phyloP scores from a whole-genome alignment of 805 yeast genomes.

The Candida railenensis region DNA sequence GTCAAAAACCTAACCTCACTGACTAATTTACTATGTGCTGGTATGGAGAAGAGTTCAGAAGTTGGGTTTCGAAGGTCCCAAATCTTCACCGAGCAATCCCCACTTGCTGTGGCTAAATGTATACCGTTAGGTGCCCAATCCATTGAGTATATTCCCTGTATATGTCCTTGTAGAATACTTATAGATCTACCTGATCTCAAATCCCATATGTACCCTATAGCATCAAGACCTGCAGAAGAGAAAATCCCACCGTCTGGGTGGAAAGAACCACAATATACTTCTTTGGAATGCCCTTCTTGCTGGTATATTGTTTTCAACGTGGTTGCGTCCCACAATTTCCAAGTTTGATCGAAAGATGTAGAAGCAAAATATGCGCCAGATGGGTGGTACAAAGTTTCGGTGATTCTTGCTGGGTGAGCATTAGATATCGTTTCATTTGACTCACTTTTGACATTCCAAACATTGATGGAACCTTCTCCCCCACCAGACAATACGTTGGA shows the following conservation, averaged over 20 bases:
- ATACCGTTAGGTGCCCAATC: slow-evolving; percentile 79
- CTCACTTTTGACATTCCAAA: slow-evolving; percentile 23
- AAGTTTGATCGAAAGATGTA: slow-evolving; percentile 81
- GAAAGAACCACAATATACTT: slow-evolving; percentile 57
- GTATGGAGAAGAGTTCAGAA: slow-evolving; percentile 49
- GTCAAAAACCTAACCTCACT: slow-evolving; percentile 59
- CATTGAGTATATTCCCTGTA: slow-evolving; percentile 63
- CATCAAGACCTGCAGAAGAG: slow-evolving; percentile 79
- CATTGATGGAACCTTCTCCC: slow-evolving; percentile 9
- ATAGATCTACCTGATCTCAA: slow-evolving; percentile 71
- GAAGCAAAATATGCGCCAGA: slow-evolving; percentile 53
- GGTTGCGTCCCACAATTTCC: slow-evolving; percentile 82
- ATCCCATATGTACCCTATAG: slow-evolving; percentile 78
- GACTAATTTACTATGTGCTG: slow-evolving; percentile 74
- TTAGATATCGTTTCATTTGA: slow-evolving; percentile 12
- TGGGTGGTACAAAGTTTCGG: slow-evolving; percentile 67
- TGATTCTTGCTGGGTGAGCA: slow-evolving; percentile 51
- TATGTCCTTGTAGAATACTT: slow-evolving; percentile 62
- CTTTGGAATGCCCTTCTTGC: slow-evolving; percentile 88
- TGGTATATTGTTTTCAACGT: slow-evolving; percentile 29
- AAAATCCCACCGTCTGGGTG: slow-evolving; percentile 78
- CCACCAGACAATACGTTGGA: slow-evolving; percentile 7
- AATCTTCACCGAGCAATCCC: slow-evolving; percentile 73
- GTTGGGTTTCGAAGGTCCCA: slow-evolving; percentile 73
- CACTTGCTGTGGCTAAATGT: slow-evolving; percentile 79